Evolutionary conservation across 2,329 filamentous ascomycete species (phyloP), one percentile per base, ranked within the genome.

Genomic region (Xylariaceae sp.): DNA sequence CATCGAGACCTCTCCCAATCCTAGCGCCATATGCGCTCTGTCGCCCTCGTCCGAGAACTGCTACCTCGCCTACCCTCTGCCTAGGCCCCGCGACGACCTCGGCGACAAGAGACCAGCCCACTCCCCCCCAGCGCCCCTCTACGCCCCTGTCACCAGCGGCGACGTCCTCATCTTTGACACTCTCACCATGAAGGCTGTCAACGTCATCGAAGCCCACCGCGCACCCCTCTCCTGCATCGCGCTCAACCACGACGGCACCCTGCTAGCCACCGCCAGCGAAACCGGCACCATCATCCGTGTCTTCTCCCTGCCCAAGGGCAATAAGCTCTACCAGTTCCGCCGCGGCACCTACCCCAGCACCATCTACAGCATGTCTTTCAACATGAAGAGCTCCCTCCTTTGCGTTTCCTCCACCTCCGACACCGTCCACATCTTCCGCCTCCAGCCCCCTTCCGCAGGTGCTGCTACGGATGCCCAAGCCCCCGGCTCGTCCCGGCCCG

Each of bases 321-420:
- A 93, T 65, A 99, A 97, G 70, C 80, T 99, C 16, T 97, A 92
- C 70, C 93, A 99, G 68, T 99, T 99, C 73, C 84, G 94, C 54
- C 85, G 94, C 58, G 94, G 94, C 41, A 97, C 93, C 2, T 97
- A 97, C 71, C 94, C 94, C 0, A 92, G 92, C 1, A 88, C 90
- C 39, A 99, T 99, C 62, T 97, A 92, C 74, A 96, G 91, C 81
- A 97, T 99, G 91, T 96, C 92, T 1, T 99, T 99, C 74, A 99
- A 99, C 70, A 86, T 91, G 45, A 91, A 89, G 53, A 96, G 92
- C 2, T 96, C 92, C 1, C 78, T 99, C 11, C 82, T 99, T 34
- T 97, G 92, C 65, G 92, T 99, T 39, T 97, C 94, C 5, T 97
- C 93, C 3, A 92, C 91, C 1, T 96, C 92, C 1, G 94, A 99